Percentiles rank a stretch among this genome's conserved stretches.
Conservation (phyloP, 768 basidiomycete genomes). For the Kwoniella dendrophila region DNA sequence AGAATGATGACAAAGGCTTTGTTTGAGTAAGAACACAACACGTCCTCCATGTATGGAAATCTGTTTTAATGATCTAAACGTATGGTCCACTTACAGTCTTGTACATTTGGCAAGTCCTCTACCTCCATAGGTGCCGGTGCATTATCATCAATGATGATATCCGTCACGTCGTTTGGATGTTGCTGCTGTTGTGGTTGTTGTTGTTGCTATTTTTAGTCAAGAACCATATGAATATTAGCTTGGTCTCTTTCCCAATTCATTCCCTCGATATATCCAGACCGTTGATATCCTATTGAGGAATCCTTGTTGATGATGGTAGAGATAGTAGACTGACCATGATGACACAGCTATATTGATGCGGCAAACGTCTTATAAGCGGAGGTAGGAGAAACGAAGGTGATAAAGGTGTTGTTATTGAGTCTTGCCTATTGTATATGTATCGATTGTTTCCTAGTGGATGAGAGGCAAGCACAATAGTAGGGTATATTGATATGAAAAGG, state of each 20-base stretch:
- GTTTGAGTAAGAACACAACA: too few relatives aligned
- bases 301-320: neutral
- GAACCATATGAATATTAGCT: conserved; percentile 3
- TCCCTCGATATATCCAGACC: too few relatives aligned
- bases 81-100: conserved; percentile 48
- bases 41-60: too few relatives aligned
- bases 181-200: conserved; percentile 16
- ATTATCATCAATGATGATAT: conserved; percentile 55
- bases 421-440: neutral
- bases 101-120: conserved; percentile 54
- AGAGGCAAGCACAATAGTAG: conserved; percentile 1
- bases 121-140: conserved; percentile 51
- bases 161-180: conserved; percentile 42
- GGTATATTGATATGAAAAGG: neutral
- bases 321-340: conserved; percentile 16
- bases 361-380: conserved; percentile 12
- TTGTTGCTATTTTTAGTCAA: conserved; percentile 20
- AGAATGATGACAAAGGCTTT: too few relatives aligned
- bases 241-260: too few relatives aligned
- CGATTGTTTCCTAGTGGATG: neutral
- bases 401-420: neutral
- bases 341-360: conserved; percentile 20
- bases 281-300: too few relatives aligned
- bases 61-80: too few relatives aligned
- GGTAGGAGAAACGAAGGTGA: neutral